Percentiles rank a stretch among this genome's conserved stretches.
phyloP scores from a whole-genome alignment of 2,329 filamentous ascomycete genomes.

The Sporothrix luriei region DNA sequence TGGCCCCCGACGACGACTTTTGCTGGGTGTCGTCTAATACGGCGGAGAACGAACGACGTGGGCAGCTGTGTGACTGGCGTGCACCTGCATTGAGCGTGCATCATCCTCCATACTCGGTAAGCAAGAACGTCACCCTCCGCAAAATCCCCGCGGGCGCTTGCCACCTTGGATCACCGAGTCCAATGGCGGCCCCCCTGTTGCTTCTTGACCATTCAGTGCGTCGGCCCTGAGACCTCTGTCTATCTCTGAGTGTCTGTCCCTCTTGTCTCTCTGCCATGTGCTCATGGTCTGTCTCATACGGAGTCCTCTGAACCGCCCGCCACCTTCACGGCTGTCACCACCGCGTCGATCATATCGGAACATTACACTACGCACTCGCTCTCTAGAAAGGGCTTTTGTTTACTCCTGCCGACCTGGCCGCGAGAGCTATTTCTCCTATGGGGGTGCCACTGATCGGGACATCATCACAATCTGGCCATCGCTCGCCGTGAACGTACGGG shows the following conservation, averaged over 20 bases:
- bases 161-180: conserved; percentile 24
- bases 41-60: neutral
- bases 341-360: neutral
- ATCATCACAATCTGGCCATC: no score
- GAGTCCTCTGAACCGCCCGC: conserved; percentile 12
- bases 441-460: neutral
- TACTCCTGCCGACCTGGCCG: neutral
- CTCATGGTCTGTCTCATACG: neutral
- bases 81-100: conserved; percentile 14
- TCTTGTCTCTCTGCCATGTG: conserved; percentile 1
- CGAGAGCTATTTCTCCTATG: neutral
- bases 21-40: neutral
- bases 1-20: neutral
- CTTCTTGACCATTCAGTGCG: neutral
- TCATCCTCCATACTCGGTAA: conserved; percentile 23
- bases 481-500: no score
- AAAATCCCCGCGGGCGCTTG: conserved; percentile 12
- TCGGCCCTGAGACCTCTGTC: neutral
- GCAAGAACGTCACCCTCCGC: neutral
- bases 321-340: conserved; percentile 9
- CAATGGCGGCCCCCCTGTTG: conserved; percentile 1
- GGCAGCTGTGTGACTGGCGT: conserved; percentile 15
- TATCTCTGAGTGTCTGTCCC: neutral
- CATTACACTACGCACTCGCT: neutral
- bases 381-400: neutral